Percentiles rank a stretch among this genome's conserved stretches.
Evolutionary conservation across 2,329 filamentous ascomycete species (phyloP).

Genomic region (Metarhizium anisopliae): DNA sequence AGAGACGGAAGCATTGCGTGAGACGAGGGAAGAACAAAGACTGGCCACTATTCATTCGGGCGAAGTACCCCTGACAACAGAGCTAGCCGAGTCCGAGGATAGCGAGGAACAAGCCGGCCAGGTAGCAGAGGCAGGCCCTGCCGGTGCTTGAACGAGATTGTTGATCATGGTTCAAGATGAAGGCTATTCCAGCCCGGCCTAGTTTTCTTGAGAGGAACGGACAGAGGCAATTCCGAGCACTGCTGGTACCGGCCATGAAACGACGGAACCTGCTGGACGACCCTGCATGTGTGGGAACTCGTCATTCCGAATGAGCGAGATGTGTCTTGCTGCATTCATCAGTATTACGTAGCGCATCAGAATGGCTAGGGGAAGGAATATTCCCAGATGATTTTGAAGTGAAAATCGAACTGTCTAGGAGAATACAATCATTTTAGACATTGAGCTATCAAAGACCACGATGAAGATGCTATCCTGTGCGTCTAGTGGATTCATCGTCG

Average conservation of each 20-base stretch:
- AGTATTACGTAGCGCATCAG: background rate
- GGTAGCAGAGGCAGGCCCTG: constrained; percentile 4
- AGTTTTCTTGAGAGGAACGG: background rate
- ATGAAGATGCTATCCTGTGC: too few relatives aligned
- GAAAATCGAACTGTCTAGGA: background rate
- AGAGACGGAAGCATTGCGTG: constrained; percentile 72
- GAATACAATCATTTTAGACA: background rate
- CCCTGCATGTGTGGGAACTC: background rate
- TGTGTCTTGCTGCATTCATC: background rate
- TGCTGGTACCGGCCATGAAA: constrained; percentile 6
- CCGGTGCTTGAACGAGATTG: constrained; percentile 7
- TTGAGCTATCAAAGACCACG: too few relatives aligned
- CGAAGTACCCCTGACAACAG: background rate
- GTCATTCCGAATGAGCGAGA: background rate
- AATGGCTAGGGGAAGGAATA: background rate
- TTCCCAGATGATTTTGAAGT: background rate
- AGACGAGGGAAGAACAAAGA: constrained; percentile 70
- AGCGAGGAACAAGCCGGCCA: constrained; percentile 6
- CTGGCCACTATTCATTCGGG: constrained; percentile 23
- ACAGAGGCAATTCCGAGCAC: constrained; percentile 19
- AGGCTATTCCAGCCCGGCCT: background rate
- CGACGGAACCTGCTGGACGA: constrained; percentile 8
- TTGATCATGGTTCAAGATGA: background rate
- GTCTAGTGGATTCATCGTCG: too few relatives aligned
- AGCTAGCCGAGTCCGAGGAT: background rate